phyloP scores from a whole-genome alignment of 2,329 filamentous ascomycete genomes.

The Zymoseptoria tritici region DNA sequence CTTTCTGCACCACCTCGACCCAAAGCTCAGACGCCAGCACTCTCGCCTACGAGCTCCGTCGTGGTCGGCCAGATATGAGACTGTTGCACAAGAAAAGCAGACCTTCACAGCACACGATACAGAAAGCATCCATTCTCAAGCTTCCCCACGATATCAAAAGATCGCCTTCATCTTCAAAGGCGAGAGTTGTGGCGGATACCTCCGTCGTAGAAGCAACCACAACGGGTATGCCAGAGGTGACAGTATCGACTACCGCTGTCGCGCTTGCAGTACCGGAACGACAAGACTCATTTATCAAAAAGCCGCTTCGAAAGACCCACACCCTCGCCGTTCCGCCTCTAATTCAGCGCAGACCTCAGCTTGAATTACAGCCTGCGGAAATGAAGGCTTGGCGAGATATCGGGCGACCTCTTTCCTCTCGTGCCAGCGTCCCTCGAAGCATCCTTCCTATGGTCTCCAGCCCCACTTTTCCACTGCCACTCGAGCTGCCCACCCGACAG shows the following conservation, averaged over 20 bases:
- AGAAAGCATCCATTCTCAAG: constrained; percentile 6
- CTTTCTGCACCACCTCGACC: constrained; percentile 10
- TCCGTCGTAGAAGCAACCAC: constrained; percentile 11
- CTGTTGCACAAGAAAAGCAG: constrained; percentile 24
- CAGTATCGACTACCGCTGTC: not conserved
- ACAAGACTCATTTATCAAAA: constrained; percentile 5
- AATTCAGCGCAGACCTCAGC: not conserved
- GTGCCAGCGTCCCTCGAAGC: not conserved
- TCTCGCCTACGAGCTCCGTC: constrained; percentile 19
- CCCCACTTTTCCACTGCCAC: not conserved
- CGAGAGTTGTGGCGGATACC: constrained; percentile 25
- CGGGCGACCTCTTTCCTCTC: not conserved
- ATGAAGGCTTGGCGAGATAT: not conserved
- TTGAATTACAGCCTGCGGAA: not conserved
- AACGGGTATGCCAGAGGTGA: not conserved
- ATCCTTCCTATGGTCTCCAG: not conserved
- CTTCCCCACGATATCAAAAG: constrained; percentile 2
- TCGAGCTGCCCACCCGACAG: not conserved
- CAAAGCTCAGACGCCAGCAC: constrained; percentile 22
- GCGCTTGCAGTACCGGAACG: constrained; percentile 1
- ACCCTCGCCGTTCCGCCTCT: constrained; percentile 6
- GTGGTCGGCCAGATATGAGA: constrained; percentile 18
- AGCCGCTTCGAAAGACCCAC: constrained; percentile 7
- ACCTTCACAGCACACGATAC: constrained; percentile 20
- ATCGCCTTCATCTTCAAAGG: constrained; percentile 21